A percentile compares a stretch with the other conserved stretches of the same genome.
phyloP scores from a whole-genome alignment of 805 yeast genomes.

The Lachancea meyersii region DNA sequence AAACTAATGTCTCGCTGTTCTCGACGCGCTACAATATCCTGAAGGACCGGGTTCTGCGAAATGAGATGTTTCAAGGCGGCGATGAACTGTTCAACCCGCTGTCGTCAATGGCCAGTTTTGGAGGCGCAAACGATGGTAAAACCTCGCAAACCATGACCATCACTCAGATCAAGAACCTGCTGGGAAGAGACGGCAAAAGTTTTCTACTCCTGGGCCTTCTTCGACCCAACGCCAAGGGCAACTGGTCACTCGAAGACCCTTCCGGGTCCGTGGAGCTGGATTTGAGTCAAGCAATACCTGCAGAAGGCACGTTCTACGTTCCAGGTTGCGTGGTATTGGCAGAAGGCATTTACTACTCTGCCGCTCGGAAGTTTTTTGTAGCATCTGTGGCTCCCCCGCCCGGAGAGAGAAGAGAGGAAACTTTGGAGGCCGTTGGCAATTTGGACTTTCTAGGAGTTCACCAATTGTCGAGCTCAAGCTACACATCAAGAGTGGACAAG shows the following conservation, averaged over 20 bases:
- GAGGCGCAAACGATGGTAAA: constrained; percentile 16
- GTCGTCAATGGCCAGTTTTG: constrained; percentile 27
- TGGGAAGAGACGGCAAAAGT: constrained; percentile 75
- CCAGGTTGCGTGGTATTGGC: constrained; percentile 75
- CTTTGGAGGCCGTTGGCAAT: constrained; percentile 70
- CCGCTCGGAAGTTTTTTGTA: constrained; percentile 63
- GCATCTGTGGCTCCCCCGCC: constrained; percentile 81
- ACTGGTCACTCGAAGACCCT: constrained; percentile 75
- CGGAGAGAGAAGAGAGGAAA: constrained; percentile 62
- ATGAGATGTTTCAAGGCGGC: constrained; percentile 57
- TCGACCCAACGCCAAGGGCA: constrained; percentile 54
- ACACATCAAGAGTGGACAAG: constrained; percentile 53
- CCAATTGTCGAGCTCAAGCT: constrained; percentile 28
- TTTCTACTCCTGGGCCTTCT: constrained; percentile 78
- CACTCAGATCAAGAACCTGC: constrained; percentile 71
- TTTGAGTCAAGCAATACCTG: constrained; percentile 52
- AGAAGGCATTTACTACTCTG: constrained; percentile 77
- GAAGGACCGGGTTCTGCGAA: constrained; percentile 66
- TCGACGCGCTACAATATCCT: constrained; percentile 54
- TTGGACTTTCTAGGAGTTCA: constrained; percentile 60
- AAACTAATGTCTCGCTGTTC: constrained; percentile 38
- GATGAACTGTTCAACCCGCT: constrained; percentile 32
- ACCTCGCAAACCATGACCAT: constrained; percentile 34
- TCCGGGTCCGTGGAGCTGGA: constrained; percentile 70
- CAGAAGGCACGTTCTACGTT: constrained; percentile 56